Evolutionary conservation across 108 stramenopile species (phyloP), one percentile per base, ranked within the genome.

Genomic region (Epithemia pelagica): DNA sequence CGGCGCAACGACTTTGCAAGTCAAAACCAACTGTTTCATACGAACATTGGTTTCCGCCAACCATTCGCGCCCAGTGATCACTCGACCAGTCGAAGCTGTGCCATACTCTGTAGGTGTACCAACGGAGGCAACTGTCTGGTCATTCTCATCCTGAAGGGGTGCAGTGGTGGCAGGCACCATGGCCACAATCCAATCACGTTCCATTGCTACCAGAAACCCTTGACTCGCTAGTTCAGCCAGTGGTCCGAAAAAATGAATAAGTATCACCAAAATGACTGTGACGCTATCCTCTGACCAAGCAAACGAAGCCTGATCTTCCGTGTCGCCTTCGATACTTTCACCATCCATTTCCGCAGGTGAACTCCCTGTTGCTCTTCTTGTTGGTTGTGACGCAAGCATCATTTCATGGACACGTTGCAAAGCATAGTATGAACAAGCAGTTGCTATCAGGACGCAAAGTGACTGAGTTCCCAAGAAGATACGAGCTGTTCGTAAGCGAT

Each of bases 121-220:
- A 2, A 15, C 53, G 8, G 51, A 5, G 25, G 21, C 10, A 15
- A 23, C 23, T 8, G 64, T 8, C 18, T 30, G 7, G 33, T 54
- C 51, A 7, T 28, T 10, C 15, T 46, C 10, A 15, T 46, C 5
- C 37, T 46, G 15, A 10, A 5, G 37, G 37, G 15, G 37, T 57
- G 56, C 19, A 57, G 3, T 57, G 5, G 56, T 29, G 10, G 61
- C 15, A 46, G 37, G 37, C 15, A 46, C 15, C 31, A 87, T 78
- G 10, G 74, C 80, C 2, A 87, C 86, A 63, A 83, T 72, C 86
- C 86, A 87, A 64, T 87, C 86, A 51, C 82, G 71, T 68, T 87
- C 86, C 20, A 87, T 51, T 1, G 82, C 78, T 25, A 87, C 80
- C 1, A 76, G 25, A 58, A 87, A 83, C 8, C 77, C 80, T 27